Base-by-base conservation (phyloP, 441 rosid genomes). In the Breynia disticha region DNA sequence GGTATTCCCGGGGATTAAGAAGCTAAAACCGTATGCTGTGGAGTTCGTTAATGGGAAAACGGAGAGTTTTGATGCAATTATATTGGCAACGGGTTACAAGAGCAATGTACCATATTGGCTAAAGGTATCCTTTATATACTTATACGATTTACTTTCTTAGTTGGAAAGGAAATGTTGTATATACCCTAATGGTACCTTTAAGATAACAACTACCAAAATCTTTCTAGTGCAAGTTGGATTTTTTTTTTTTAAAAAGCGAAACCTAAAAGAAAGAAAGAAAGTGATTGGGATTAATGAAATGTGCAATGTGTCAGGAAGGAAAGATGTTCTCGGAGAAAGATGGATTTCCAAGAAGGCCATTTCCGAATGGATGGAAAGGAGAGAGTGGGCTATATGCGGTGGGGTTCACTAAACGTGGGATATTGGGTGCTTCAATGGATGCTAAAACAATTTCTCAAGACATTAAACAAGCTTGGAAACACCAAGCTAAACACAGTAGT, bases 31-130 rank as follows among this genome's bases (percentile, higher is more conserved):
- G 16, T 59, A 69, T 19, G 59, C 76, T 0, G 96, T 66, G 20
- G 96, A 87, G 73, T 90, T 90, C 70, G 76, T 74, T 6, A 72
- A 84, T 65, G 95, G 95, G 41, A 73, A 63, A 60, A 70, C 49
- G 7, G 87, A 78, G 61, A 79, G 57, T 11, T 87, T 82, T 15
- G 97, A 90, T 35, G 90, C 83, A 19, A 83, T 90, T 52, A 72
- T 90, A 61, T 78, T 90, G 5, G 97, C 97, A 16, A 90, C 97
- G 2, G 97, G 97, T 12, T 90, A 79, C 70, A 87, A 69, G 72
- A 90, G 89, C 75, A 87, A 78, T 41, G 95, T 90, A 28, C 84
- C 84, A 52, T 75, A 67, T 50, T 90, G 97, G 96, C 70, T 90
- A 60, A 87, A 87, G 89, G 97, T 90, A 65, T 32, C 39, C 46